Evolutionary conservation across 441 rosid species (phyloP).

Genomic region (Francoa sonchifolia): DNA sequence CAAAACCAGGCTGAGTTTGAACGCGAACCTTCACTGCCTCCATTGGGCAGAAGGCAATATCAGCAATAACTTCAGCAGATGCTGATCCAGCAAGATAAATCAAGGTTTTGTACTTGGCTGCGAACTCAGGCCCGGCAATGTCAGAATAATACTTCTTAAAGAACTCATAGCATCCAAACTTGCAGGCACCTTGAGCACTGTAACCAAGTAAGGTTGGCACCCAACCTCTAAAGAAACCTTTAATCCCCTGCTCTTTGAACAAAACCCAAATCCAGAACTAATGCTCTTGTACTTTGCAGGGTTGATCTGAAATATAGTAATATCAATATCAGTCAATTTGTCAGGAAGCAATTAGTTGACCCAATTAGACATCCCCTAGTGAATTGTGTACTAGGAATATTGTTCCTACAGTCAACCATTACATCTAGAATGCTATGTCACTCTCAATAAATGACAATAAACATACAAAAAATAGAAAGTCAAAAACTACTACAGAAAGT

Average conservation of each 20-base stretch:
- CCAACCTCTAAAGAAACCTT: conserved; percentile 97
- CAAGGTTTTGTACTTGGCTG: conserved; percentile 83
- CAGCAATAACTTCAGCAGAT: conserved; percentile 99
- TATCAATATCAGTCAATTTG: conserved; percentile 4
- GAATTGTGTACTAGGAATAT: too few species aligned
- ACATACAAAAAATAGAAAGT: too few species aligned
- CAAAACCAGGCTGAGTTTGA: conserved; percentile 99
- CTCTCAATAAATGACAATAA: too few species aligned
- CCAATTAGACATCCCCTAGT: neutral
- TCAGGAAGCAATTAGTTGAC: too few species aligned
- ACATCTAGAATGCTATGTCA: too few species aligned
- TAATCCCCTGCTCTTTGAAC: conserved; percentile 81
- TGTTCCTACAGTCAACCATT: too few species aligned
- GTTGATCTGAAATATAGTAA: conserved; percentile 55
- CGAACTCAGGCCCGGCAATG: conserved; percentile 85
- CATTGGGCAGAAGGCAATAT: conserved; percentile 92
- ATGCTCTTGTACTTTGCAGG: conserved; percentile 94
- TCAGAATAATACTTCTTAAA: conserved; percentile 91
- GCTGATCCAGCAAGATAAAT: conserved; percentile 99
- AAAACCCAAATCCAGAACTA: conserved; percentile 87
- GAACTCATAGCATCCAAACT: conserved; percentile 94
- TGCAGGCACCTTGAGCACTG: conserved; percentile 99
- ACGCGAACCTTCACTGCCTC: conserved; percentile 99
- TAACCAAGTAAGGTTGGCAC: conserved; percentile 94
- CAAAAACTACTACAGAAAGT: too few species aligned